Percentiles rank a stretch among this genome's conserved stretches.
Evolutionary conservation across 1,139 yeast species (phyloP).

Genomic region (Yarrowia galli): DNA sequence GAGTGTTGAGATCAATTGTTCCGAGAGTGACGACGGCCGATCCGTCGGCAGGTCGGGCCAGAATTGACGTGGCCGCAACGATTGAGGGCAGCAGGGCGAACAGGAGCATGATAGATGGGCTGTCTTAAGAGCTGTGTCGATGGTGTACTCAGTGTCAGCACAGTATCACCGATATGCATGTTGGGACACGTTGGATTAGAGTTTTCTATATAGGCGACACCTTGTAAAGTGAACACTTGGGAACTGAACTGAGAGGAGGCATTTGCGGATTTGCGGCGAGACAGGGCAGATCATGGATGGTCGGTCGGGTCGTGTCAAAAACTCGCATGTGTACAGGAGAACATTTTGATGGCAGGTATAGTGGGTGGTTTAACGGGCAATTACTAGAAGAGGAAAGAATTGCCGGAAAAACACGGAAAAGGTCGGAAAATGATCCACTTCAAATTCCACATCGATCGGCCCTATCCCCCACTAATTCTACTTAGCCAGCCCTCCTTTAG

Average conservation of each 20-base stretch:
- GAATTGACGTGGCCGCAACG: slow-evolving; percentile 12
- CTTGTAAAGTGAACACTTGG: too few species aligned
- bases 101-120: slow-evolving; percentile 16
- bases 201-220: not conserved
- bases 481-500: not conserved
- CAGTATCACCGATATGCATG: slow-evolving; percentile 4
- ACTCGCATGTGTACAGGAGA: too few species aligned
- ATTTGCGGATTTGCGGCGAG: too few species aligned
- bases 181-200: slow-evolving; percentile 22
- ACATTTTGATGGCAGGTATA: not conserved
- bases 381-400: not conserved
- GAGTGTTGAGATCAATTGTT: slow-evolving; percentile 24
- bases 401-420: not conserved
- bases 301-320: too few species aligned
- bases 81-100: slow-evolving; percentile 22
- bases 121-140: too few species aligned
- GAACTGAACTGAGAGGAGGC: too few species aligned
- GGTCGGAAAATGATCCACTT: not conserved
- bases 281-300: too few species aligned
- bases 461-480: not conserved
- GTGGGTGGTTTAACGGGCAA: not conserved
- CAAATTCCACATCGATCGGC: not conserved
- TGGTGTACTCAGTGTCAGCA: too few species aligned
- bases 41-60: slow-evolving; percentile 25
- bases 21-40: slow-evolving; percentile 17